phyloP scores from a whole-genome alignment of 2,329 filamentous ascomycete genomes.

The Colletotrichum gigasporum region DNA sequence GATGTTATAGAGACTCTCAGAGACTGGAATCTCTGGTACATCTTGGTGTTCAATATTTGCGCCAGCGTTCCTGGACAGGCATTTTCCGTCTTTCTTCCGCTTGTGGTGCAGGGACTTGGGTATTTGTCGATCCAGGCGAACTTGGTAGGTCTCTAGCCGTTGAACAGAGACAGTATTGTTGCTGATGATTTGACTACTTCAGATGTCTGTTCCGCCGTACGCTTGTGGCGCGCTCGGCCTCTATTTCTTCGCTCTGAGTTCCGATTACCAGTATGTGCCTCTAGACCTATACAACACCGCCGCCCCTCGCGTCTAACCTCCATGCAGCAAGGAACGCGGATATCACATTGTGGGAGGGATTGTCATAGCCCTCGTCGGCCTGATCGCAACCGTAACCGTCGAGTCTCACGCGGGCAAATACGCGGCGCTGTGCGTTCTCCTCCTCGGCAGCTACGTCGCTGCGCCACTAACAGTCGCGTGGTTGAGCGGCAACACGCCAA shows the following conservation, averaged over 20 bases:
- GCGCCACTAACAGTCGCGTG: constrained; percentile 44
- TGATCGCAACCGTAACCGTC: constrained; percentile 37
- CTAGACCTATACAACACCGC: background rate
- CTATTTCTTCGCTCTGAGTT: constrained; percentile 40
- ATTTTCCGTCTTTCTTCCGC: constrained; percentile 44
- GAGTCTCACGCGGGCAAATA: constrained; percentile 35
- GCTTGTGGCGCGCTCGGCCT: constrained; percentile 41
- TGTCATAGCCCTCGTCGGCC: constrained; percentile 37
- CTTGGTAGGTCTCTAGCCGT: constrained; percentile 37
- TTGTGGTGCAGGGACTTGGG: constrained; percentile 43
- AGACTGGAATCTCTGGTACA: constrained; percentile 48
- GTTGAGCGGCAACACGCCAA: constrained; percentile 42
- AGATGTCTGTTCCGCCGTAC: constrained; percentile 45
- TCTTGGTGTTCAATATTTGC: constrained; percentile 43
- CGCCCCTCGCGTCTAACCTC: background rate
- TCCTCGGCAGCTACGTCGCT: constrained; percentile 42
- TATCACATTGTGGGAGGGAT: constrained; percentile 42
- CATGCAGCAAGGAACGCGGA: constrained; percentile 37
- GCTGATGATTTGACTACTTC: background rate
- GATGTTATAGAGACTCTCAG: constrained; percentile 43
- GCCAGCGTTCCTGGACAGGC: constrained; percentile 42
- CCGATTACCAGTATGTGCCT: constrained; percentile 35
- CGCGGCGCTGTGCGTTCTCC: constrained; percentile 41
- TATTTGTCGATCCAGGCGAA: constrained; percentile 38
- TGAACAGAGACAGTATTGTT: background rate